Conservation (phyloP, 1,284 basidiomycete species). For the Sanghuangporus weigelae region DNA sequence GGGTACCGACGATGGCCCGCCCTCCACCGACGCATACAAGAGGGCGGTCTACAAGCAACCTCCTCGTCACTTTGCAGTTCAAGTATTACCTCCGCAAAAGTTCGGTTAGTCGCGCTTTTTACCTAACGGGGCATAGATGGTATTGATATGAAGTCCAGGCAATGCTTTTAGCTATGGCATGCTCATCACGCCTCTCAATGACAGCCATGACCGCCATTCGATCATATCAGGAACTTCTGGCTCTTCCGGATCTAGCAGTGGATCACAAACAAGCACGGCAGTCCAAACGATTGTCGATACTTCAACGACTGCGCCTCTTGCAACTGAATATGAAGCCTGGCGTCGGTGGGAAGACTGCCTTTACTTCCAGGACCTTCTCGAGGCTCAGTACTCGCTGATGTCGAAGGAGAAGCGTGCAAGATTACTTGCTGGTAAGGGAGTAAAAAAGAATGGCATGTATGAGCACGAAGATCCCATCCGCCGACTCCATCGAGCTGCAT, state of each 20-base stretch:
- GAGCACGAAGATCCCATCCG: conserved; percentile 42
- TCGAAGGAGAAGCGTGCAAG: conserved; percentile 60
- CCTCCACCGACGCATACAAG: conserved; percentile 39
- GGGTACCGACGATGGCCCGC: conserved; percentile 6
- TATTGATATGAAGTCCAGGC: conserved; percentile 32
- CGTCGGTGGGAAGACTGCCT: conserved; percentile 77
- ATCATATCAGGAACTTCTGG: conserved; percentile 29
- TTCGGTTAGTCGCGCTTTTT: conserved; percentile 39
- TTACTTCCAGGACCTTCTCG: conserved; percentile 63
- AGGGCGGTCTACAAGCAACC: conserved; percentile 54
- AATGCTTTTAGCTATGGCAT: conserved; percentile 55
- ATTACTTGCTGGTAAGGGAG: conserved; percentile 62
- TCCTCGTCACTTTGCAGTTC: conserved; percentile 54
- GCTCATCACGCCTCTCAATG: conserved; percentile 41
- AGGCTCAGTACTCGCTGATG: conserved; percentile 54
- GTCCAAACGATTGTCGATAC: conserved; percentile 12
- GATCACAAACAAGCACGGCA: background rate
- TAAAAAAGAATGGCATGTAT: conserved; percentile 70
- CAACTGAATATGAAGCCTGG: conserved; percentile 63
- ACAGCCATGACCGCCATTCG: conserved; percentile 30
- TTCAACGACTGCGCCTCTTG: conserved; percentile 11
- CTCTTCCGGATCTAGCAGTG: conserved; percentile 27
- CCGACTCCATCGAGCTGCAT: conserved; percentile 47
- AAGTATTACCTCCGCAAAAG: conserved; percentile 52
- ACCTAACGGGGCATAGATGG: background rate